A percentile compares a stretch with the other conserved stretches of the same genome.
These are phyloP conservation scores for Camellia sinensis DNA, from an alignment of 148 eudicot genomes.

Conservation along the genomic window DNA sequence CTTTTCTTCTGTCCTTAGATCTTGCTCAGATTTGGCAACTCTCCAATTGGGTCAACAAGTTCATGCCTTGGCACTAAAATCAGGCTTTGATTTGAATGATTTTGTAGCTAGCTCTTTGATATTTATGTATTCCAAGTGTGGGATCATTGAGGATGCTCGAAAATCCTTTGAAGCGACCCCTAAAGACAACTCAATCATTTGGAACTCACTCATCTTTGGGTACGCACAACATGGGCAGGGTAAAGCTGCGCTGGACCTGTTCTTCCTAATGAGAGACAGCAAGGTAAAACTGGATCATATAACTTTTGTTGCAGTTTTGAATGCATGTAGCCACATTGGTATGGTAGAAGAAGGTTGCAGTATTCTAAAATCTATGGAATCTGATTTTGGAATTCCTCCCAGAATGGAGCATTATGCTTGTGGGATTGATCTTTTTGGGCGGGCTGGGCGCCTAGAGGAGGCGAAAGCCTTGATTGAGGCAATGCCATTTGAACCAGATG, in stretches of 20 bases:
- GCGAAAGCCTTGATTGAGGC: conserved; percentile 49
- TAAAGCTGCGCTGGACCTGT: conserved; percentile 51
- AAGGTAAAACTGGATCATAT: conserved; percentile 59
- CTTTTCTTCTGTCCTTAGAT: conserved; percentile 65
- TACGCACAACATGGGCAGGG: conserved; percentile 83
- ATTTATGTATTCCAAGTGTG: conserved; percentile 75
- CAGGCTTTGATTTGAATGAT: conserved; percentile 52
- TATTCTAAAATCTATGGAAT: conserved; percentile 53
- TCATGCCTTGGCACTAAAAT: conserved; percentile 53
- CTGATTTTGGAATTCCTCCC: conserved; percentile 41
- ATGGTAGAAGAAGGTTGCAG: conserved; percentile 64
- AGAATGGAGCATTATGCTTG: conserved; percentile 88
- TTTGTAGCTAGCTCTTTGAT: conserved; percentile 65
- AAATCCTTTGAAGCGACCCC: conserved; percentile 55
- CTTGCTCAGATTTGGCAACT: conserved; percentile 75
- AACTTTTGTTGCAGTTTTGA: conserved; percentile 75
- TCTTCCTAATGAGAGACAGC: conserved; percentile 41
- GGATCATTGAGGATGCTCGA: conserved; percentile 53
- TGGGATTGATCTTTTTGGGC: conserved; percentile 64
- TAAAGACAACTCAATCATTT: conserved; percentile 52
- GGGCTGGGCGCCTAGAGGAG: conserved; percentile 63
- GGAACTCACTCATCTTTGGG: conserved; percentile 77
- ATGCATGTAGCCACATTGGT: conserved; percentile 78
- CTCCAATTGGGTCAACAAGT: conserved; percentile 59
- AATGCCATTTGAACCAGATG: conserved; percentile 80